Percentiles rank a stretch among this genome's conserved stretches.
These are phyloP conservation scores for Skeletonema grethae DNA, from an alignment of 108 stramenopile genomes.

Conservation along the genomic window DNA sequence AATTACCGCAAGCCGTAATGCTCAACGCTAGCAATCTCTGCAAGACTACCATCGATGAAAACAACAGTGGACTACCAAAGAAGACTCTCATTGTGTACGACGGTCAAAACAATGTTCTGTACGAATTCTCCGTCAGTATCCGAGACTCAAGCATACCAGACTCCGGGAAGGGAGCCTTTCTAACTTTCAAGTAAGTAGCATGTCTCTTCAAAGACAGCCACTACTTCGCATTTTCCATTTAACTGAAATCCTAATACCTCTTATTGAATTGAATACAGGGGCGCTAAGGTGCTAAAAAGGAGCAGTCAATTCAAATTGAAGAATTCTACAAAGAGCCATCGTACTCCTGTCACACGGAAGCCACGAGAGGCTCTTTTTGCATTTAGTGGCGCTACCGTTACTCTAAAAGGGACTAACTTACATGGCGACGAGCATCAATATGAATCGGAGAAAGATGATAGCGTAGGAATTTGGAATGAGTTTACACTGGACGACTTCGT, in stretches of 20 bases:
- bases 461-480: slow-evolving; percentile 26
- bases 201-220: neutral
- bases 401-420: slow-evolving; percentile 21
- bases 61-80: slow-evolving; percentile 28
- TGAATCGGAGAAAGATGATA: slow-evolving; percentile 18
- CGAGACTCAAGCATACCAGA: slow-evolving; percentile 17
- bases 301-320: slow-evolving; percentile 28
- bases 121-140: slow-evolving; percentile 35
- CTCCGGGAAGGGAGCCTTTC: slow-evolving; percentile 47
- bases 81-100: slow-evolving; percentile 24
- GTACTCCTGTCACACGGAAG: slow-evolving; percentile 14
- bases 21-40: slow-evolving; percentile 20
- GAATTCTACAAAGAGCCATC: neutral
- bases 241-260: neutral
- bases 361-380: slow-evolving; percentile 21
- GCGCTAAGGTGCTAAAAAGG: slow-evolving; percentile 36
- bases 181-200: slow-evolving; percentile 34
- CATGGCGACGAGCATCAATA: slow-evolving; percentile 34
- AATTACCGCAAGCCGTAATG: slow-evolving; percentile 14
- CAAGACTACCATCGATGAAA: slow-evolving; percentile 12
- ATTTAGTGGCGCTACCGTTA: slow-evolving; percentile 15
- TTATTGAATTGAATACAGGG: slow-evolving; percentile 7
- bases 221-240: neutral
- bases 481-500: slow-evolving; percentile 34
- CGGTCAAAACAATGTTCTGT: slow-evolving; percentile 19